These are phyloP conservation scores for Jatropha curcas DNA, from an alignment of 345 rosid species.

Conservation along the genomic window DNA sequence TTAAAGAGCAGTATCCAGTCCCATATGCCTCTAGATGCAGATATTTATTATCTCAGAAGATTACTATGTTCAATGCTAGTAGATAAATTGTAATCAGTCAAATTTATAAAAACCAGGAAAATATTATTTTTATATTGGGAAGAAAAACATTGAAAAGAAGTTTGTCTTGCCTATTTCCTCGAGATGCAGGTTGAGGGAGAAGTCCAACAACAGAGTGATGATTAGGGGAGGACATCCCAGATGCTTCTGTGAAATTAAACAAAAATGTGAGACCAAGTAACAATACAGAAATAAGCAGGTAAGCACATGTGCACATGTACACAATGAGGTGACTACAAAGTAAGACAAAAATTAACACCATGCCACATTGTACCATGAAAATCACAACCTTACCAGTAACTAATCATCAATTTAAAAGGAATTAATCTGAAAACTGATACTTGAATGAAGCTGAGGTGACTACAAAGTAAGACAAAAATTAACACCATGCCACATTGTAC, in stretches of 20 bases:
- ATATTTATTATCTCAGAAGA: not conserved
- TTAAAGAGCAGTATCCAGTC: slow-evolving; percentile 10
- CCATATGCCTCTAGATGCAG: slow-evolving; percentile 14
- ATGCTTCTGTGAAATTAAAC: slow-evolving; percentile 35
- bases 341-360: not conserved
- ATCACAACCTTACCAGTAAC: not conserved
- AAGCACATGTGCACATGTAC: not conserved
- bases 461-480: not conserved
- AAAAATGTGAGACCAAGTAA: slow-evolving; percentile 9
- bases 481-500: not conserved
- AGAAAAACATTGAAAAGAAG: slow-evolving; percentile 5
- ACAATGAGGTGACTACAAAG: not conserved
- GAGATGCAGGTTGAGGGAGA: slow-evolving; percentile 32
- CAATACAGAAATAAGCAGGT: not conserved
- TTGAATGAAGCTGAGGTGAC: not conserved
- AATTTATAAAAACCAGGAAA: slow-evolving; percentile 10
- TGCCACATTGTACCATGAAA: not conserved
- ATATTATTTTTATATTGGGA: not conserved
- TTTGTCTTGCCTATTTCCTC: slow-evolving; percentile 28
- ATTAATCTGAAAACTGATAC: not conserved
- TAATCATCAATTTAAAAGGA: slow-evolving; percentile 1
- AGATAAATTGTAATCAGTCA: not conserved
- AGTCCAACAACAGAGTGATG: slow-evolving; percentile 29
- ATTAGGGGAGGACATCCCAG: slow-evolving; percentile 15
- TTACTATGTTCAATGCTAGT: slow-evolving; percentile 4